These are phyloP conservation scores for Tricholoma matsutake DNA, from an alignment of 768 basidiomycete species.

Conservation along the genomic window DNA sequence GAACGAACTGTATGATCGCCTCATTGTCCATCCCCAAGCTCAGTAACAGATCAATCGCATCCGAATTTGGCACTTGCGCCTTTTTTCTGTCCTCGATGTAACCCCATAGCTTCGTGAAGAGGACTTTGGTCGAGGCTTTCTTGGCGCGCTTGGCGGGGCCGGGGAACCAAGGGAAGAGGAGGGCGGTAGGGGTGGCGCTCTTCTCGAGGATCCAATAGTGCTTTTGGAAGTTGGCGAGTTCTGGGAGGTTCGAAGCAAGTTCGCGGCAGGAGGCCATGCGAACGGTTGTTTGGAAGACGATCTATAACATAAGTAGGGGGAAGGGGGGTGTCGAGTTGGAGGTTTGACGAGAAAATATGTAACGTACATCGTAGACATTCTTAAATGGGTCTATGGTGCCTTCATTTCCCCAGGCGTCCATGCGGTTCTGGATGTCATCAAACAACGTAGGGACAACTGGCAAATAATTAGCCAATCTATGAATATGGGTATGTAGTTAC, in stretches of 20 bases:
- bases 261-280: slow-evolving; percentile 29
- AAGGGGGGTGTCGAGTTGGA: background rate
- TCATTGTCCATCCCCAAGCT: slow-evolving; percentile 24
- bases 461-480: background rate
- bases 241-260: slow-evolving; percentile 18
- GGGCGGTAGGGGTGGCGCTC: slow-evolving; percentile 29
- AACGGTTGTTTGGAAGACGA: slow-evolving; percentile 29
- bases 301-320: slow-evolving; percentile 8
- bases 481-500: background rate
- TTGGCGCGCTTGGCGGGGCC: slow-evolving; percentile 27
- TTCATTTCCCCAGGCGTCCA: slow-evolving; percentile 21
- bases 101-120: slow-evolving; percentile 23
- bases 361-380: slow-evolving; percentile 21
- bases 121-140: slow-evolving; percentile 25
- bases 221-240: slow-evolving; percentile 16
- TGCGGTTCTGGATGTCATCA: slow-evolving; percentile 20
- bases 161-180: slow-evolving; percentile 35
- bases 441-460: slow-evolving; percentile 22
- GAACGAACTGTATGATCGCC: slow-evolving; percentile 28
- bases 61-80: slow-evolving; percentile 20
- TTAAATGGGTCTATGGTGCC: slow-evolving; percentile 25
- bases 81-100: slow-evolving; percentile 27
- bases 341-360: no score
- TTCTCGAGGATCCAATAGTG: slow-evolving; percentile 27
- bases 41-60: slow-evolving; percentile 36